phyloP scores from a whole-genome alignment of 176 grass and related monocot species.

The Aechmea fasciata region DNA sequence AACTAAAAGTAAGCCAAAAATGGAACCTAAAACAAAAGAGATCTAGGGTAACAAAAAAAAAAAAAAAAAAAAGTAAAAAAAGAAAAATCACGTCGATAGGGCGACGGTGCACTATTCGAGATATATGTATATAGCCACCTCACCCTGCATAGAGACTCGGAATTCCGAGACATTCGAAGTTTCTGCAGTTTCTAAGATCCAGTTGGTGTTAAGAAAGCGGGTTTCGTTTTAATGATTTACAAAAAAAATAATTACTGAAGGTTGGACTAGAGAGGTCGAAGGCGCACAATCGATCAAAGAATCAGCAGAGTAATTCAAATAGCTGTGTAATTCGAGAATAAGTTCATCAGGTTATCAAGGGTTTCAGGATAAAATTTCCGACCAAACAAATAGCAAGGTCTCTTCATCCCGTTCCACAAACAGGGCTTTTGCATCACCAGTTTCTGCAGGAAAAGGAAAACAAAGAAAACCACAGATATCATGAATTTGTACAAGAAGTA shows the following conservation, averaged over 20 bases:
- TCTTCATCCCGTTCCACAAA: conserved; percentile 56
- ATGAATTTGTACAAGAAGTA: neutral
- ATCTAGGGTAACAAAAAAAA: no score
- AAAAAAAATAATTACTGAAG: neutral
- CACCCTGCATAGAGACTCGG: no score
- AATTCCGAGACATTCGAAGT: neutral
- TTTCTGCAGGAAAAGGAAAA: conserved; percentile 33
- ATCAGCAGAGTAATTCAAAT: conserved; percentile 22
- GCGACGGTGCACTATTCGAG: no score
- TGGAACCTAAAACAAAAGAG: no score
- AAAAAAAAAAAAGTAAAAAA: no score
- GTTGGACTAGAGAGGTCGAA: neutral
- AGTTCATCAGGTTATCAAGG: conserved; percentile 39
- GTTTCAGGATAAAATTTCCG: conserved; percentile 67
- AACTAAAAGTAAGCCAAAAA: no score
- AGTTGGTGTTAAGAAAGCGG: no score
- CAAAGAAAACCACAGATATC: neutral
- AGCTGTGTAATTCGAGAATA: conserved; percentile 49
- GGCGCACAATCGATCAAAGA: neutral
- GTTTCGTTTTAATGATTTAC: neutral
- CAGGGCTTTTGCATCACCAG: conserved; percentile 40
- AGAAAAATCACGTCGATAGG: no score
- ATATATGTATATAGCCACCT: no score
- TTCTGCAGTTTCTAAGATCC: neutral
- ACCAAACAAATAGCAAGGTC: conserved; percentile 60